These are phyloP conservation scores for Cladorrhinum sp. DNA, from an alignment of 2,329 filamentous ascomycete species.

Conservation along the genomic window DNA sequence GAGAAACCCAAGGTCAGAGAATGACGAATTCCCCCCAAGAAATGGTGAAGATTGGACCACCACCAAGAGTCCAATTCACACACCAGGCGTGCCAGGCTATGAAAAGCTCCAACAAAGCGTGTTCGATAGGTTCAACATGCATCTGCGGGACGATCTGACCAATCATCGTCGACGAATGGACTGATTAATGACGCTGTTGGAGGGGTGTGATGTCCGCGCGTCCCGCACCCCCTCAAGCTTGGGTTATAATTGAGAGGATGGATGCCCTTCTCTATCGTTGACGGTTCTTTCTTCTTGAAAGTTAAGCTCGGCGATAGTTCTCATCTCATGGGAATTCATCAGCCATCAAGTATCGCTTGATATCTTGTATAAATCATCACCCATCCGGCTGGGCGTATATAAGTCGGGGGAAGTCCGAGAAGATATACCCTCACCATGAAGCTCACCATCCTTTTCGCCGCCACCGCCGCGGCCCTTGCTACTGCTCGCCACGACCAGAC, in stretches of 20 bases:
- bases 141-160: background rate
- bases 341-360: background rate
- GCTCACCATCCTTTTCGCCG: constrained; percentile 15
- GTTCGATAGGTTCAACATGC: background rate
- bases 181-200: constrained; percentile 5
- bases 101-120: background rate
- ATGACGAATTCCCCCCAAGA: background rate
- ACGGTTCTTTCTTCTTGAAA: background rate
- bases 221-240: background rate
- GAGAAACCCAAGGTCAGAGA: background rate
- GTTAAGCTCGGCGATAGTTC: background rate
- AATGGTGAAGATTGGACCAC: background rate
- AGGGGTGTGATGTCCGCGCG: constrained; percentile 8
- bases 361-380: background rate
- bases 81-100: background rate
- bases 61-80: no score
- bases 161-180: background rate
- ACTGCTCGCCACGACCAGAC: background rate
- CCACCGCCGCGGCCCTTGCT: constrained; percentile 18
- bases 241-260: background rate
- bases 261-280: background rate
- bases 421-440: constrained; percentile 13
- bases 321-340: background rate
- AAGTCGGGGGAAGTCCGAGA: background rate
- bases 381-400: background rate